These are phyloP conservation scores for Chamaenerion angustifolium DNA, from an alignment of 345 rosid species.

Conservation along the genomic window DNA sequence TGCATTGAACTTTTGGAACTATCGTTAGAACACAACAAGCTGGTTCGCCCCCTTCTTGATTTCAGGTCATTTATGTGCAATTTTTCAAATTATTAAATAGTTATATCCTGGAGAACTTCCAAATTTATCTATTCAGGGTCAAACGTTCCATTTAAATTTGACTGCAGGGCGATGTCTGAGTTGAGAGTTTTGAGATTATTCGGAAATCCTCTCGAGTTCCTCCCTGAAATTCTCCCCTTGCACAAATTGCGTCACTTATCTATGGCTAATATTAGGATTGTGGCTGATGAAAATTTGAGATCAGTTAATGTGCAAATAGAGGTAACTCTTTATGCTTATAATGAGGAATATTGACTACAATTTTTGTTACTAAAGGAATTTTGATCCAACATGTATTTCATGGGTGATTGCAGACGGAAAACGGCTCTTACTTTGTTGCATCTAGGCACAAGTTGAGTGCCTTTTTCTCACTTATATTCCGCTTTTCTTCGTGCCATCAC, in stretches of 20 bases:
- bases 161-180: constrained; percentile 83
- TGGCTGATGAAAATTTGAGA: constrained; percentile 85
- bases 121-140: no score
- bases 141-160: constrained; percentile 29
- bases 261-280: constrained; percentile 81
- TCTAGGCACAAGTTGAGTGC: constrained; percentile 94
- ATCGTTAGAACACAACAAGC: constrained; percentile 91
- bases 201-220: constrained; percentile 95
- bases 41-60: constrained; percentile 95
- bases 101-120: no score
- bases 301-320: constrained; percentile 81
- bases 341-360: not conserved
- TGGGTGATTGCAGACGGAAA: constrained; percentile 59
- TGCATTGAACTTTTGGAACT: constrained; percentile 72
- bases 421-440: constrained; percentile 84
- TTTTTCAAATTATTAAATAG: no score
- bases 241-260: constrained; percentile 85
- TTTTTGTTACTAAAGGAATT: constrained; percentile 1
- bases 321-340: constrained; percentile 27
- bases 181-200: constrained; percentile 72
- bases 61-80: constrained; percentile 51
- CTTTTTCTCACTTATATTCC: constrained; percentile 93
- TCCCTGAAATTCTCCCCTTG: constrained; percentile 89
- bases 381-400: constrained; percentile 9
- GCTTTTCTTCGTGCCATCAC: constrained; percentile 97